Evolutionary conservation across 2,329 filamentous ascomycete species (phyloP).

Genomic region (Thyridium curvatum): DNA sequence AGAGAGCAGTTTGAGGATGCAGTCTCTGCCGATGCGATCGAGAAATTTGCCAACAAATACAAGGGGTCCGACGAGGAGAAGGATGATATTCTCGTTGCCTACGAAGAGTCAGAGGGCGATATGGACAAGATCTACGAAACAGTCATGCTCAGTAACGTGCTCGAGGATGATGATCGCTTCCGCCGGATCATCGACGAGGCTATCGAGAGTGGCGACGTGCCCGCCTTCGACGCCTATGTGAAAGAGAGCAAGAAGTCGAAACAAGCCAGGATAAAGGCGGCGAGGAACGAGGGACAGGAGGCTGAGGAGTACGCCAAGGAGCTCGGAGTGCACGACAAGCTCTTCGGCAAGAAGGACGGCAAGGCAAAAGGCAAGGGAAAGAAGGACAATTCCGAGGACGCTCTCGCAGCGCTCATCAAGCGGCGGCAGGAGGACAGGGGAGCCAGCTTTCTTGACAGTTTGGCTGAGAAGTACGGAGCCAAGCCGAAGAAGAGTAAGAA

Average conservation of each 20-base stretch:
- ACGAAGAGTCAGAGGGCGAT: conserved; percentile 64
- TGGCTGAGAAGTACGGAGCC: conserved; percentile 71
- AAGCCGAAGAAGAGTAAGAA: conserved; percentile 30
- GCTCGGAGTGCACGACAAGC: conserved; percentile 65
- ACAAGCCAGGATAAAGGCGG: conserved; percentile 51
- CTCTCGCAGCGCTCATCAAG: conserved; percentile 68
- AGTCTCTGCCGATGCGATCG: conserved; percentile 68
- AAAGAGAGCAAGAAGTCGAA: conserved; percentile 65
- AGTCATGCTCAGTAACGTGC: conserved; percentile 80
- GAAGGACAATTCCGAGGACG: conserved; percentile 36
- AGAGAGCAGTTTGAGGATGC: conserved; percentile 73
- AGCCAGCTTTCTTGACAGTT: conserved; percentile 58
- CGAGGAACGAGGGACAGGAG: conserved; percentile 62
- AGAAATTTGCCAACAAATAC: conserved; percentile 70
- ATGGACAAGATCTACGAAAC: conserved; percentile 72
- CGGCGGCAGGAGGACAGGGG: conserved; percentile 60
- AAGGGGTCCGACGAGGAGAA: conserved; percentile 82
- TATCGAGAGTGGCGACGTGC: conserved; percentile 63
- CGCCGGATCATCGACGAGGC: conserved; percentile 73
- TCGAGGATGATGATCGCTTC: conserved; percentile 83
- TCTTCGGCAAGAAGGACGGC: conserved; percentile 47
- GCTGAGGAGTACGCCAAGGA: conserved; percentile 72
- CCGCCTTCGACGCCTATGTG: conserved; percentile 61
- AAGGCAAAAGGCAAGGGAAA: conserved; percentile 35
- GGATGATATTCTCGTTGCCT: conserved; percentile 69